These are phyloP conservation scores for Priceomyces melissophilus DNA, from an alignment of 805 yeast species.

Conservation along the genomic window DNA sequence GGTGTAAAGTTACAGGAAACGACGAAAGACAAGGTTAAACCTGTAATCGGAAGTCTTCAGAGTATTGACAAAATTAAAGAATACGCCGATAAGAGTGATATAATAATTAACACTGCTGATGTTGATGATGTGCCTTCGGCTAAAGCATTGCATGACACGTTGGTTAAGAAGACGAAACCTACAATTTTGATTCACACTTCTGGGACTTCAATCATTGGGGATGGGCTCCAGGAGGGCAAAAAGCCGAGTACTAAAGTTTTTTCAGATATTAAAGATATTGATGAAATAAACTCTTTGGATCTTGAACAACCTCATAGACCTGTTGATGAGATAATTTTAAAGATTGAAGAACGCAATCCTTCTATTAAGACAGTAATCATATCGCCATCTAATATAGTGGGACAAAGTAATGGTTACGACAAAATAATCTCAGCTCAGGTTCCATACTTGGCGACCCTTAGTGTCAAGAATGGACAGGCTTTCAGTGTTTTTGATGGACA, in stretches of 20 bases:
- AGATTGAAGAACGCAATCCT: slow-evolving; percentile 26
- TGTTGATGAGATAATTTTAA: slow-evolving; percentile 27
- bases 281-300: slow-evolving; percentile 21
- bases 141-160: slow-evolving; percentile 17
- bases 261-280: slow-evolving; percentile 20
- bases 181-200: slow-evolving; percentile 33
- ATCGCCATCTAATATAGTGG: slow-evolving; percentile 33
- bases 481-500: slow-evolving; percentile 28
- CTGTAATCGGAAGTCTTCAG: slow-evolving; percentile 22
- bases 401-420: slow-evolving; percentile 28
- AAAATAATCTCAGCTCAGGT: slow-evolving; percentile 25
- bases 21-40: slow-evolving; percentile 13
- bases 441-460: slow-evolving; percentile 20
- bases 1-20: slow-evolving; percentile 9
- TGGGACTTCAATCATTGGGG: slow-evolving; percentile 31
- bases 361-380: slow-evolving; percentile 25
- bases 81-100: slow-evolving; percentile 19
- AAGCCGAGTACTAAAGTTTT: slow-evolving; percentile 16
- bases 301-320: slow-evolving; percentile 28
- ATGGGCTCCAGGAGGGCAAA: slow-evolving; percentile 12
- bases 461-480: slow-evolving; percentile 15
- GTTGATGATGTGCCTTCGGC: slow-evolving; percentile 25
- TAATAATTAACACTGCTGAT: slow-evolving; percentile 30
- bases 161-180: slow-evolving; percentile 14
- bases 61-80: slow-evolving; percentile 12